A percentile compares a stretch with the other conserved stretches of the same genome.
Conservation (phyloP, 345 rosid genomes). For the Hypericum androsaemum region DNA sequence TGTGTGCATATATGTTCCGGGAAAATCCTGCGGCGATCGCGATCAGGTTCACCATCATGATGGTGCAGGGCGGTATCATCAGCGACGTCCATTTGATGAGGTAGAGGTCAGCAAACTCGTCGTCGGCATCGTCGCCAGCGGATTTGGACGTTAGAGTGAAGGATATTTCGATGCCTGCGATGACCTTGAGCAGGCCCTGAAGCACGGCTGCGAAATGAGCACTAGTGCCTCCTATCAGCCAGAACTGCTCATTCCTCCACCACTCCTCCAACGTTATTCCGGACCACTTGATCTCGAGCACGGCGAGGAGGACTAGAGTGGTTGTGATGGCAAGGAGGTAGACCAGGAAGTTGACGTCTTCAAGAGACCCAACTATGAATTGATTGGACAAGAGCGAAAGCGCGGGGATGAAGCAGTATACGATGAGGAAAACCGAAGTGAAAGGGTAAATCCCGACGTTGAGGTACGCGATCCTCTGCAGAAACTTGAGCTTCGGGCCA, state of each 20-base stretch:
- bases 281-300: constrained; percentile 79
- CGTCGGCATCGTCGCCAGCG: constrained; percentile 46
- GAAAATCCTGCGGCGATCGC: constrained; percentile 52
- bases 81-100: constrained; percentile 66
- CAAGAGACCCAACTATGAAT: constrained; percentile 50
- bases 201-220: constrained; percentile 78
- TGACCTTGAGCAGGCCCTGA: constrained; percentile 68
- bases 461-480: constrained; percentile 73
- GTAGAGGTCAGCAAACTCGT: constrained; percentile 64
- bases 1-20: constrained; percentile 39
- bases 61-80: constrained; percentile 69
- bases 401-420: constrained; percentile 81
- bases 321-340: constrained; percentile 53
- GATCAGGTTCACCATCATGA: constrained; percentile 64
- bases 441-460: constrained; percentile 80
- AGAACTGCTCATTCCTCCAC: constrained; percentile 95
- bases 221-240: constrained; percentile 86
- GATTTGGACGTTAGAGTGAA: constrained; percentile 69
- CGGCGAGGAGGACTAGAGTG: constrained; percentile 50
- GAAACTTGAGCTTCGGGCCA: constrained; percentile 43
- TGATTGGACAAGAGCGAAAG: constrained; percentile 58
- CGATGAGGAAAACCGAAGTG: constrained; percentile 68
- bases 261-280: constrained; percentile 66
- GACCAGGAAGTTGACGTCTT: constrained; percentile 40
- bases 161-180: constrained; percentile 75